Evolutionary conservation across 257 asterid species (phyloP).

Genomic region (Linderniella brevidens): DNA sequence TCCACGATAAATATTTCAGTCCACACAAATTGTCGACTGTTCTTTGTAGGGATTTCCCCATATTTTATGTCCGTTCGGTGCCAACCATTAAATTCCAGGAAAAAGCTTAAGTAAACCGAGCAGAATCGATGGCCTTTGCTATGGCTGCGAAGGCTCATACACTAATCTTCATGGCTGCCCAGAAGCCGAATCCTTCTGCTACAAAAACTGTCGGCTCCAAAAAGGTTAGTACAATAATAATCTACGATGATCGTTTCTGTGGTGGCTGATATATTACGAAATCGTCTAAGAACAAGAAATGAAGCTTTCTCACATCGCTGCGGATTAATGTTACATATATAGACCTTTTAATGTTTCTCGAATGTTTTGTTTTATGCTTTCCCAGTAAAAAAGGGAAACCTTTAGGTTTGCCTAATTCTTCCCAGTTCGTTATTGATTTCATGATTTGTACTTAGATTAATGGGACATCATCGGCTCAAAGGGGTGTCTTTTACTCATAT

Average conservation of each 20-base stretch:
- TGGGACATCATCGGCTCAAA: no score
- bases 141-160: conserved; percentile 19
- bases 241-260: background rate
- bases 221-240: conserved; percentile 31
- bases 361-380: no score
- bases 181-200: conserved; percentile 33
- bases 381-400: no score
- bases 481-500: no score
- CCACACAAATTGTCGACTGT: conserved; percentile 21
- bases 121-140: conserved; percentile 17
- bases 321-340: no score
- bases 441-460: no score
- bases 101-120: background rate
- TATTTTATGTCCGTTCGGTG: background rate
- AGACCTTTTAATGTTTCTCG: no score
- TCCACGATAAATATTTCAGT: conserved; percentile 10
- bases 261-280: background rate
- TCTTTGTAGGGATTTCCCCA: background rate
- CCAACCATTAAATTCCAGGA: background rate
- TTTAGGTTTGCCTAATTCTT: no score
- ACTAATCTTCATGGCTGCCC: conserved; percentile 50
- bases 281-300: no score
- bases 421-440: no score
- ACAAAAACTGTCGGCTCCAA: conserved; percentile 37
- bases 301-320: no score